phyloP scores from a whole-genome alignment of 2,329 filamentous ascomycete species.

The Dactylonectria macrodidyma region DNA sequence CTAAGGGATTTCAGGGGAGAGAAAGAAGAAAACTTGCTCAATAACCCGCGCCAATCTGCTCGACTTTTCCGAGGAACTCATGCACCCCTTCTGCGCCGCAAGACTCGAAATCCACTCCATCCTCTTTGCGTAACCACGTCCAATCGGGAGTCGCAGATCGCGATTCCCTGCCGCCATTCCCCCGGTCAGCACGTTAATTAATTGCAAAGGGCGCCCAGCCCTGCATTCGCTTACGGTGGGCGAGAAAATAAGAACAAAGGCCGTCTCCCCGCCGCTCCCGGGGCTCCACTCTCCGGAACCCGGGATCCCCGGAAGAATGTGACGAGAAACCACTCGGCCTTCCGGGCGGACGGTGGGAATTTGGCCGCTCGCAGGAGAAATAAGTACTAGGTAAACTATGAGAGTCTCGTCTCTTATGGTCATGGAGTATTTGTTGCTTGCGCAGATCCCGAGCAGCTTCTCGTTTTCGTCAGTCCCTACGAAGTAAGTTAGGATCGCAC shows the following conservation, averaged over 20 bases:
- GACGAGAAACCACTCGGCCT: neutral
- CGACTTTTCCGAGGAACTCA: no score
- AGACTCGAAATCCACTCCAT: neutral
- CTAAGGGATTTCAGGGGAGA: neutral
- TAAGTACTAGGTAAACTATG: no score
- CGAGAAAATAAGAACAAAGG: neutral
- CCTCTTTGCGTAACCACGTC: neutral
- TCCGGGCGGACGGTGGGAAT: neutral
- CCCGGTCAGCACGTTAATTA: constrained; percentile 11
- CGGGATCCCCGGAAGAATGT: neutral
- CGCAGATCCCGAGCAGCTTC: no score
- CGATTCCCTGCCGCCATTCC: neutral
- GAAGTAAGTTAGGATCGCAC: neutral
- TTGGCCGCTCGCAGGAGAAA: neutral
- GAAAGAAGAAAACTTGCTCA: constrained; percentile 10
- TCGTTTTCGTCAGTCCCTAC: neutral
- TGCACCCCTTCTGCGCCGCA: neutral
- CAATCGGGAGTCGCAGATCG: neutral
- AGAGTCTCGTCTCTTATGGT: no score
- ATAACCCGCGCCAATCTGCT: constrained; percentile 11
- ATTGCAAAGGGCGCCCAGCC: neutral
- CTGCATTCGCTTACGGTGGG: neutral
- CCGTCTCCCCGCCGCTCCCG: neutral
- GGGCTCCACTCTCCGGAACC: neutral
- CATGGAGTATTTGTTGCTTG: no score